Evolutionary conservation across 306 rosid species (phyloP).

Genomic region (Corylus heterophylla): DNA sequence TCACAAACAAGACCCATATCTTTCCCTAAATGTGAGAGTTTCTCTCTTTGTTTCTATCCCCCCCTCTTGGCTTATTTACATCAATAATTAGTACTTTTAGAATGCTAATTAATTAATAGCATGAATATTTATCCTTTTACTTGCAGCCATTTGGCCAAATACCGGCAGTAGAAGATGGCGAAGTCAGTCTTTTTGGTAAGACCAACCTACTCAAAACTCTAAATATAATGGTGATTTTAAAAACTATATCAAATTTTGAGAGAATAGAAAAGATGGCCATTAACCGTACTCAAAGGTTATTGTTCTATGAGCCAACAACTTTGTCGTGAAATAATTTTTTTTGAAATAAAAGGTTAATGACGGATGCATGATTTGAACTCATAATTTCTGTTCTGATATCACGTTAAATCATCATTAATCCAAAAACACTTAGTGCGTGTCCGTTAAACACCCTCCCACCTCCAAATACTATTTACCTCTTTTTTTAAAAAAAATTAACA

Average conservation of each 20-base stretch:
- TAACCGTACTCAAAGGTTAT: not conserved
- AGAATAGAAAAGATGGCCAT: too few species aligned
- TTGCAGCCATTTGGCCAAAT: constrained; percentile 29
- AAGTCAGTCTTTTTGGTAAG: constrained; percentile 19
- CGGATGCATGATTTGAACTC: not conserved
- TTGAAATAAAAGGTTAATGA: too few species aligned
- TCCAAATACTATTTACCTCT: too few species aligned
- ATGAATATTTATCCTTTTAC: not conserved
- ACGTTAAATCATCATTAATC: too few species aligned
- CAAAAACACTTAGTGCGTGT: too few species aligned
- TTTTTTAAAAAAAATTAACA: too few species aligned
- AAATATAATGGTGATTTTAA: too few species aligned
- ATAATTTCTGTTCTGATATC: not conserved
- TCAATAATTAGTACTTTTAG: not conserved
- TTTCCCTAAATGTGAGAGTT: constrained; percentile 20
- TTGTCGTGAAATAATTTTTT: too few species aligned
- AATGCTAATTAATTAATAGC: not conserved
- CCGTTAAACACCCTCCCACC: too few species aligned
- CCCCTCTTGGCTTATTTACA: not conserved
- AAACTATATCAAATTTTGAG: too few species aligned
- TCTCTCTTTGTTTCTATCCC: not conserved
- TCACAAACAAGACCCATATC: constrained; percentile 16
- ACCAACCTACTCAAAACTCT: too few species aligned
- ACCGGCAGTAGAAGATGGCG: constrained; percentile 24
- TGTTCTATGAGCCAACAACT: not conserved